Percentiles rank a stretch among this genome's conserved stretches.
Evolutionary conservation across 2,329 filamentous ascomycete genomes (phyloP).

Genomic region (Capronia americana): DNA sequence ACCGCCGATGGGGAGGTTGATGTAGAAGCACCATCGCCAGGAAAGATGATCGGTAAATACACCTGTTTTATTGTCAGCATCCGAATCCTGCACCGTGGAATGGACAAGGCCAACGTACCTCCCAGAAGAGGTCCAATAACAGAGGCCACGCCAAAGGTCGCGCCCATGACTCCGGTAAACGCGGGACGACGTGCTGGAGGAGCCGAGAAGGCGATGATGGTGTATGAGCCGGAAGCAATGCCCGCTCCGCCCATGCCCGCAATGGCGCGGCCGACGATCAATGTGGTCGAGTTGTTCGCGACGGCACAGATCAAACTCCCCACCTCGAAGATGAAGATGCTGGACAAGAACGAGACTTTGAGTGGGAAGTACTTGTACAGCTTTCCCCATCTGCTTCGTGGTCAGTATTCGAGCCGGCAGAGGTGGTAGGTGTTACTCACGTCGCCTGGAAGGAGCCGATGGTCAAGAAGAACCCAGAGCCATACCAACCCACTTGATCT

Average conservation of each 20-base stretch:
- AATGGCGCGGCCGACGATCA: slow-evolving; percentile 51
- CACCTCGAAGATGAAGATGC: slow-evolving; percentile 52
- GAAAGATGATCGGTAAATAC: slow-evolving; percentile 43
- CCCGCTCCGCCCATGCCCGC: slow-evolving; percentile 47
- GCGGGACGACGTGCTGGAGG: slow-evolving; percentile 55
- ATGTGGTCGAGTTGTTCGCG: slow-evolving; percentile 43
- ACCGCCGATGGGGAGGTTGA: slow-evolving; percentile 46
- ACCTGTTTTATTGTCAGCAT: slow-evolving; percentile 15
- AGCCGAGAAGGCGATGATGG: slow-evolving; percentile 57
- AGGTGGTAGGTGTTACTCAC: not conserved
- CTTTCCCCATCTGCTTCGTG: slow-evolving; percentile 41
- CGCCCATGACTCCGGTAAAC: slow-evolving; percentile 49
- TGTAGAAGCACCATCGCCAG: slow-evolving; percentile 49
- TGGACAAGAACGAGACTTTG: slow-evolving; percentile 46
- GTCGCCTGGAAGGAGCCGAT: slow-evolving; percentile 43
- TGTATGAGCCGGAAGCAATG: slow-evolving; percentile 46
- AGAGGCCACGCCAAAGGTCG: slow-evolving; percentile 41
- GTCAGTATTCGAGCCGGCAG: not conserved
- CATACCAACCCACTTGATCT: slow-evolving; percentile 47
- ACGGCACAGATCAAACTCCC: slow-evolving; percentile 52
- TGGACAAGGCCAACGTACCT: slow-evolving; percentile 11
- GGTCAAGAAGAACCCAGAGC: slow-evolving; percentile 47
- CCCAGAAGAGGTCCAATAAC: slow-evolving; percentile 44
- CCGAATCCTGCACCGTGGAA: not conserved
- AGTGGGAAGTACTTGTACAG: slow-evolving; percentile 44